Evolutionary conservation across 179 eudicot species (phyloP).

Genomic region (Silene coronaria): DNA sequence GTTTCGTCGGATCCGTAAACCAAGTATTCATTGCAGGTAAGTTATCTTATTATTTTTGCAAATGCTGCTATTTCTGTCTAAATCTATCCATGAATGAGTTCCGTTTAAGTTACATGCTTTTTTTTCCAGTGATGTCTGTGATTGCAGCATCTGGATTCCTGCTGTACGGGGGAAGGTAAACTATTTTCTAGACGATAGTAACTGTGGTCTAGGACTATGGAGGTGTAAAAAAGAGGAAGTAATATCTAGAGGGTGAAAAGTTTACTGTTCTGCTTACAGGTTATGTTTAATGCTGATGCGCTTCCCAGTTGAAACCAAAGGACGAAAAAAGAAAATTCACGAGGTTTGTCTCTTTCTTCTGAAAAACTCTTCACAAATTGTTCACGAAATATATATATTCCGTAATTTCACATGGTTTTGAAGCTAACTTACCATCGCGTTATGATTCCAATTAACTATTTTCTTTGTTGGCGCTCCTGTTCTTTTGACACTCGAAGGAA

Average conservation of each 20-base stretch:
- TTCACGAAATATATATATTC: not conserved
- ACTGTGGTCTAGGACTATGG: not conserved
- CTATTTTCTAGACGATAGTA: conserved; percentile 1
- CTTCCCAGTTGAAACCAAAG: conserved; percentile 92
- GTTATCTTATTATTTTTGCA: conserved; percentile 5
- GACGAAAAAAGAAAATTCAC: conserved; percentile 76
- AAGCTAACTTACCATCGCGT: no score
- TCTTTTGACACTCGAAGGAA: no score
- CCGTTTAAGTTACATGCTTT: conserved; percentile 3
- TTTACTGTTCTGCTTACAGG: conserved; percentile 36
- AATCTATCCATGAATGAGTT: not conserved
- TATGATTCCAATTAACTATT: no score
- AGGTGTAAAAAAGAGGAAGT: not conserved
- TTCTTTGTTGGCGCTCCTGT: no score
- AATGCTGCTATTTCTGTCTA: conserved; percentile 6
- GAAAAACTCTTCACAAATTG: not conserved
- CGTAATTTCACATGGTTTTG: no score
- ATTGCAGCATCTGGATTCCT: conserved; percentile 77
- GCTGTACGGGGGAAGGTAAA: conserved; percentile 82
- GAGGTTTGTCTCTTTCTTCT: conserved; percentile 50
- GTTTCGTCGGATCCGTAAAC: conserved; percentile 42
- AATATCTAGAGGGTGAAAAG: conserved; percentile 3
- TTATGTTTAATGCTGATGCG: conserved; percentile 76
- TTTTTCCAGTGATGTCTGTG: conserved; percentile 53
- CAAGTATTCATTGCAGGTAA: conserved; percentile 71